A percentile compares a stretch with the other conserved stretches of the same genome.
These are phyloP conservation scores for Erythrobasidium yunnanense DNA, from an alignment of 768 basidiomycete species.

Conservation along the genomic window DNA sequence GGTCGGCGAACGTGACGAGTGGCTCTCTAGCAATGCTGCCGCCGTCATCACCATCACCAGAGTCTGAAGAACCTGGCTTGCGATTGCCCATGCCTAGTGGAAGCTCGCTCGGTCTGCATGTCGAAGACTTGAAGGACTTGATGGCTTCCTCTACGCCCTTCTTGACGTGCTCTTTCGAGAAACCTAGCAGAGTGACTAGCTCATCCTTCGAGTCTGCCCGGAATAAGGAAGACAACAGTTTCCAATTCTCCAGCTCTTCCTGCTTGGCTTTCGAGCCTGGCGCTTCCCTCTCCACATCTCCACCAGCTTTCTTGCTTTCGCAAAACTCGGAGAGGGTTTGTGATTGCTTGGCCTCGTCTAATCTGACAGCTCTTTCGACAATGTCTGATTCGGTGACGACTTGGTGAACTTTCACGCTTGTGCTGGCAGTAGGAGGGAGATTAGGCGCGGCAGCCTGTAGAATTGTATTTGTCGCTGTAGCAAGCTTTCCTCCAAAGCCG, in stretches of 20 bases:
- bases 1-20: slow-evolving; percentile 70
- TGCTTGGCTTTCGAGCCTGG: not conserved
- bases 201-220: slow-evolving; percentile 79
- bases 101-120: not conserved
- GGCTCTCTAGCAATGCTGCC: slow-evolving; percentile 50
- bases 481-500: slow-evolving; percentile 82
- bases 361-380: slow-evolving; percentile 58
- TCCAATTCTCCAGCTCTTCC: slow-evolving; percentile 34
- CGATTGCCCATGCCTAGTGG: slow-evolving; percentile 22
- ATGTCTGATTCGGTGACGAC: slow-evolving; percentile 66
- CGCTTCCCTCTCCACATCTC: not conserved
- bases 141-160: slow-evolving; percentile 70
- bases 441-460: slow-evolving; percentile 47
- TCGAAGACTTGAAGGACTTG: slow-evolving; percentile 53
- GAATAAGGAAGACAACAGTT: slow-evolving; percentile 62
- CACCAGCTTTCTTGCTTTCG: slow-evolving; percentile 6
- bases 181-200: slow-evolving; percentile 77
- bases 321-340: slow-evolving; percentile 33
- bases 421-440: not conserved
- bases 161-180: slow-evolving; percentile 76
- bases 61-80: not conserved
- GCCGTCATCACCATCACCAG: slow-evolving; percentile 21
- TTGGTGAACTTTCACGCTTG: slow-evolving; percentile 50
- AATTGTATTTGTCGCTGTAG: slow-evolving; percentile 56
- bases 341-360: slow-evolving; percentile 51